Base-by-base conservation (phyloP, 2,329 filamentous ascomycete genomes). In the Phoma herbarum region DNA sequence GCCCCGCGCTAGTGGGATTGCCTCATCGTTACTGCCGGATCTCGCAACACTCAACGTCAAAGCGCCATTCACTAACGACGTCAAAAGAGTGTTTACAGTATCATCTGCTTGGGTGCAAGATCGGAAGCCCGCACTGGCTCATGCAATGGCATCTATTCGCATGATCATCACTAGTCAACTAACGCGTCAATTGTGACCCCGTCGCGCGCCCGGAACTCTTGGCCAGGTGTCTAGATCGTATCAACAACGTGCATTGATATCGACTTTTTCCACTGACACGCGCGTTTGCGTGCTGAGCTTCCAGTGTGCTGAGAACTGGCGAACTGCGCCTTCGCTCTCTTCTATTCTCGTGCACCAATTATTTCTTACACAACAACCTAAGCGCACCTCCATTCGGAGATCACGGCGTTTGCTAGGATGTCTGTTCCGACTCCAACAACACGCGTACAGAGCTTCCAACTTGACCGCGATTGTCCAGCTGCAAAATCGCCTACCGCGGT, bases 1-100 rank as follows among this genome's bases (percentile, higher is more conserved):
- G 18, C 35, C 18, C 35, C 35, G 69, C 71, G 67, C 70, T 75
- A 75, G 62, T 64, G 66, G 16, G 70, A 39, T 39, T 39, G 35
- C 35, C 35, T 39, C 18, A 39, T 39, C 59, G 59, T 61, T 62
- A 59, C 62, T 39, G 65, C 71, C 65, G 52, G 63, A 31, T 22
- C 45, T 62, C 60, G 62, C 63, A 23, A n/a, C 28, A 42, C 23
- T 22, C 37, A 52, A 31, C 28, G 43, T 39, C 43, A 23, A 14
- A 6, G 7, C 37, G 37, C 20, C 11, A 2, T 41, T 41, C 20
- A 11, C 26, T 2, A 46, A 39, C 29, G n/a, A 46, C 16, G 23
- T 39, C 26, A 10, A 29, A 10, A 4, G 12, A 20, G 12, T 37
- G 10, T n/a, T 26, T 39, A 23, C 31, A n/a, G 18, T 14, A 12